These are phyloP conservation scores for Pseudocercospora macadamiae DNA, from an alignment of 2,329 filamentous ascomycete genomes.

Conservation along the genomic window DNA sequence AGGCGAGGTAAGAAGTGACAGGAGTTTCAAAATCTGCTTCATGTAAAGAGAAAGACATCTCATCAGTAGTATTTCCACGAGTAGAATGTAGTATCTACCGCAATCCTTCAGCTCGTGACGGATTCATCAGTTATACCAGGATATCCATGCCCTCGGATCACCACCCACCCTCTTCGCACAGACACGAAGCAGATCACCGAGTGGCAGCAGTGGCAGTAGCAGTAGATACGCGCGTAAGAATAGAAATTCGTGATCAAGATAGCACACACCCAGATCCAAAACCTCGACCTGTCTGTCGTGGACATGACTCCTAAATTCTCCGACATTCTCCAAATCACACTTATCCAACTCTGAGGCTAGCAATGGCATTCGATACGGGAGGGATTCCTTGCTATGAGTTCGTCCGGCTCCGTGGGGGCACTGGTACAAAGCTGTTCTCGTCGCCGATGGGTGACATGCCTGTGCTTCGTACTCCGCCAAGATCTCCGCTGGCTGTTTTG, in stretches of 20 bases:
- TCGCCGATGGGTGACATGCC: constrained; percentile 33
- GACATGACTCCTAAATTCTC: not conserved
- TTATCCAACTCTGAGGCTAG: too few relatives aligned
- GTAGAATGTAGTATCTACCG: too few relatives aligned
- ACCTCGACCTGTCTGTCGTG: not conserved
- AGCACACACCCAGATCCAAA: too few relatives aligned
- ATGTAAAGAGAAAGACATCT: too few relatives aligned
- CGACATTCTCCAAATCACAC: too few relatives aligned
- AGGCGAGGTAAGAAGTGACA: too few relatives aligned
- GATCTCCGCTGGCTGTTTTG: constrained; percentile 81
- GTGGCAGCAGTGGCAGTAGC: not conserved
- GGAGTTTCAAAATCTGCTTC: too few relatives aligned
- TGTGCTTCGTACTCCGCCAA: constrained; percentile 51
- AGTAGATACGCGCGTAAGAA: too few relatives aligned
- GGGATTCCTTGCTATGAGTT: constrained; percentile 29
- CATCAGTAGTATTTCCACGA: too few relatives aligned
- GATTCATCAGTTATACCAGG: not conserved
- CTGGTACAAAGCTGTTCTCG: constrained; percentile 19
- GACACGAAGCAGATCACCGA: not conserved
- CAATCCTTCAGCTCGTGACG: too few relatives aligned
- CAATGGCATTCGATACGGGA: too few relatives aligned
- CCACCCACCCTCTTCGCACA: not conserved
- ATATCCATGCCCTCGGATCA: not conserved
- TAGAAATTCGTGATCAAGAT: too few relatives aligned
- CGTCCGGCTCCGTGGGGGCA: constrained; percentile 32